A percentile compares a stretch with the other conserved stretches of the same genome.
These are phyloP conservation scores for Russula sp. DNA, from an alignment of 768 basidiomycete species.

Conservation along the genomic window DNA sequence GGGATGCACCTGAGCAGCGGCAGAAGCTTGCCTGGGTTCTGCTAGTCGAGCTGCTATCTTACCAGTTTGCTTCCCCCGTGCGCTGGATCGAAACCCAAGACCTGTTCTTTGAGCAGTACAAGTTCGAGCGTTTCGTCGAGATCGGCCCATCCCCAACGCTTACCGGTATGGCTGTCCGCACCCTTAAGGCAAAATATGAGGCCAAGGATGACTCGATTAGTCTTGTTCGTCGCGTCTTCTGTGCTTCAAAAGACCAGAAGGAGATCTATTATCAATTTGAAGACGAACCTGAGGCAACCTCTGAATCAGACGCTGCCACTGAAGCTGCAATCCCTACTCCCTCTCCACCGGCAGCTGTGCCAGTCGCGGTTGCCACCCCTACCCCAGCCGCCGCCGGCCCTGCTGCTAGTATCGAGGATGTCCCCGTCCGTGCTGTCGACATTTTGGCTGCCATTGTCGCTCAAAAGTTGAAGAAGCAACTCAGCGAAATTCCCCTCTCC, in stretches of 20 bases:
- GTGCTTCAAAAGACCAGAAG: constrained; percentile 91
- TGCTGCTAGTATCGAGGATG: constrained; percentile 73
- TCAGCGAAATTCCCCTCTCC: constrained; percentile 80
- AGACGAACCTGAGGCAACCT: constrained; percentile 52
- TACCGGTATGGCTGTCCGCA: constrained; percentile 89
- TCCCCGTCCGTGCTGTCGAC: constrained; percentile 85
- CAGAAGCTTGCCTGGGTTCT: constrained; percentile 95
- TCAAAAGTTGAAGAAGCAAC: constrained; percentile 95
- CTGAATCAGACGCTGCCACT: constrained; percentile 33
- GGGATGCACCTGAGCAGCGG: constrained; percentile 75
- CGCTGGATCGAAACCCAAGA: constrained; percentile 99
- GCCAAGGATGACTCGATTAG: constrained; percentile 78
- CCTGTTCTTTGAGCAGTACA: constrained; percentile 77
- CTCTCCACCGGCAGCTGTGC: constrained; percentile 30
- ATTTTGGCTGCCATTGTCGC: constrained; percentile 85
- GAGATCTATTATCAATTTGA: constrained; percentile 99
- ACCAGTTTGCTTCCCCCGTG: constrained; percentile 97
- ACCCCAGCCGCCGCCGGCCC: constrained; percentile 41
- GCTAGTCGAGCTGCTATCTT: constrained; percentile 93
- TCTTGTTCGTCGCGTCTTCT: constrained; percentile 74
- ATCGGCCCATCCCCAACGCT: constrained; percentile 95
- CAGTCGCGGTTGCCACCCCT: constrained; percentile 36
- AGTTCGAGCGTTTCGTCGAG: constrained; percentile 92
- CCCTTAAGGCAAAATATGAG: constrained; percentile 92
- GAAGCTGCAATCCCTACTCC: constrained; percentile 30